Conservation (phyloP, 108 stramenopile species). For the Pseudonitzschia pungens region DNA sequence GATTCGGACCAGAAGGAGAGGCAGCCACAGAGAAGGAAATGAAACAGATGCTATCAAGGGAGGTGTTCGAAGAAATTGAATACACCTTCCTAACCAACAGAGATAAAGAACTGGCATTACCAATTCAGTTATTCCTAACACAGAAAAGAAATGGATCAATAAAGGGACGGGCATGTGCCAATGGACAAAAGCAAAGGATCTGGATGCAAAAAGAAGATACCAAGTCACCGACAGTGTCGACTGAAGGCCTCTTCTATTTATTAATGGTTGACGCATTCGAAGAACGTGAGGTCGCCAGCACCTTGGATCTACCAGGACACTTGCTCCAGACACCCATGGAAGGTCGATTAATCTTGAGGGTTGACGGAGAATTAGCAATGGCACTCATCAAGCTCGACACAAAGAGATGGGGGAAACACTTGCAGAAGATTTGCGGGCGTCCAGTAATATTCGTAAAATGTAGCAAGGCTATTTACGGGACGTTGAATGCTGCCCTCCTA, state of each 20-base stretch:
- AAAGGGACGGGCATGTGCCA: conserved; percentile 37
- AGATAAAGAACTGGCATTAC: neutral
- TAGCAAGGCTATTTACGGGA: no score
- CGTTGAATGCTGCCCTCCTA: no score
- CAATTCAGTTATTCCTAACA: conserved; percentile 40
- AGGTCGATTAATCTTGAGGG: conserved; percentile 14
- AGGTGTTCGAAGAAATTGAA: neutral
- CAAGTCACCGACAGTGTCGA: no score
- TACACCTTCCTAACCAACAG: neutral
- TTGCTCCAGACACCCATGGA: conserved; percentile 25
- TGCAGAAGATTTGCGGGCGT: no score
- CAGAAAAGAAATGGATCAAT: conserved; percentile 29
- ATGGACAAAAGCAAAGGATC: conserved; percentile 25
- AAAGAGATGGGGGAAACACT: no score
- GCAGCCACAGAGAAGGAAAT: conserved; percentile 44
- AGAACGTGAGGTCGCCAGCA: conserved; percentile 38
- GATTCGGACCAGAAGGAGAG: conserved; percentile 34
- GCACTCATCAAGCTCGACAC: no score
- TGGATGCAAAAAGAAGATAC: no score
- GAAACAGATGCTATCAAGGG: no score
- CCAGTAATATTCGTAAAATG: no score
- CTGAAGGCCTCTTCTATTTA: conserved; percentile 39
- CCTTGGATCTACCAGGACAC: conserved; percentile 42
- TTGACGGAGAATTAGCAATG: no score
- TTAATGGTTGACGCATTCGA: conserved; percentile 47